Percentiles rank a stretch among this genome's conserved stretches.
Evolutionary conservation across 768 basidiomycete genomes (phyloP).

Genomic region (Boletus sensibilis): DNA sequence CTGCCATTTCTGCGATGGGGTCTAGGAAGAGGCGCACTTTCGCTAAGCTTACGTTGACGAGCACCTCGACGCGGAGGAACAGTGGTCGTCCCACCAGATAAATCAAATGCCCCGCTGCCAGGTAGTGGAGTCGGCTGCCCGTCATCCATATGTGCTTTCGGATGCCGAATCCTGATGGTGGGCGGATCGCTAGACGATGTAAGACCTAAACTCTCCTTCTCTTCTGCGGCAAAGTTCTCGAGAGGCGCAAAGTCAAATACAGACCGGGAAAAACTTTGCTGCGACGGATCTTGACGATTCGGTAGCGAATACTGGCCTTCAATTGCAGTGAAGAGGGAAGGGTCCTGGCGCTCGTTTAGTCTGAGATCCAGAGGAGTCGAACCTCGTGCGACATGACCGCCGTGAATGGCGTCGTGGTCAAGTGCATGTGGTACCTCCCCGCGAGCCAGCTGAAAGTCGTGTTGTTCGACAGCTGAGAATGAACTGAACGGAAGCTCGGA

Average conservation of each 20-base stretch:
- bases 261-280: constrained; percentile 58
- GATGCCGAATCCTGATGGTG: constrained; percentile 11
- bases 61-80: constrained; percentile 31
- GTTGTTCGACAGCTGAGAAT: constrained; percentile 51
- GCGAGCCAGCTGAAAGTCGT: constrained; percentile 43
- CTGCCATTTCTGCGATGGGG: constrained; percentile 55
- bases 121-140: constrained; percentile 1
- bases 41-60: constrained; percentile 85
- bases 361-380: constrained; percentile 33
- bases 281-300: constrained; percentile 35
- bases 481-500: constrained; percentile 37
- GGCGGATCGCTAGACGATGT: constrained; percentile 38
- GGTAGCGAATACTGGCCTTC: constrained; percentile 21
- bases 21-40: constrained; percentile 71
- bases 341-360: constrained; percentile 47
- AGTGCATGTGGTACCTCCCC: constrained; percentile 25
- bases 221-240: constrained; percentile 73
- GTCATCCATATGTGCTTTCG: constrained; percentile 12
- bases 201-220: constrained; percentile 66
- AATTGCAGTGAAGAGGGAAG: constrained; percentile 41
- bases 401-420: constrained; percentile 11
- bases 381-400: background rate
- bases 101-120: constrained; percentile 8
- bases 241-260: constrained; percentile 72
- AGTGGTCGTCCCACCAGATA: constrained; percentile 8